These are phyloP conservation scores for Malassezia obtusa DNA, from an alignment of 1,284 basidiomycete species.

Conservation along the genomic window DNA sequence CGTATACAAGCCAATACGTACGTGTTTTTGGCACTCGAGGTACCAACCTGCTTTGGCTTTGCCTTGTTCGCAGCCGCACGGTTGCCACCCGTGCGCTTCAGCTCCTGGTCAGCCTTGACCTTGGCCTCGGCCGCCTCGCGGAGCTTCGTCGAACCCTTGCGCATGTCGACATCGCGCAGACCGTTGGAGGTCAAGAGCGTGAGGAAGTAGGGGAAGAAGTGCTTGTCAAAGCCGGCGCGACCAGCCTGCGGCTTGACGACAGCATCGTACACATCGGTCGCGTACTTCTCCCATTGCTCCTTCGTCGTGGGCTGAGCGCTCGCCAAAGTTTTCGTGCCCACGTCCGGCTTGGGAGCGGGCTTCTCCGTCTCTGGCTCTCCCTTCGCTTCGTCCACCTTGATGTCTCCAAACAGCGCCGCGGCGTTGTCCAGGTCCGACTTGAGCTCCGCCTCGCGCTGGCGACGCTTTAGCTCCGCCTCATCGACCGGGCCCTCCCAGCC, in stretches of 20 bases:
- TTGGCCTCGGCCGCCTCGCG: slow-evolving; percentile 41
- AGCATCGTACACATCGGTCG: slow-evolving; percentile 23
- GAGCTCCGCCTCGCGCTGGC: slow-evolving; percentile 38
- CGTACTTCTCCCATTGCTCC: slow-evolving; percentile 40
- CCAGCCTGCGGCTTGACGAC: slow-evolving; percentile 31
- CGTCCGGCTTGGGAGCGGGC: background rate
- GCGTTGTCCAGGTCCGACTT: slow-evolving; percentile 44
- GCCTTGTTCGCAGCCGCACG: background rate
- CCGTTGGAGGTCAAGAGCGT: slow-evolving; percentile 20
- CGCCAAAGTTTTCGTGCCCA: too few relatives aligned
- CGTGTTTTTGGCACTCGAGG: slow-evolving; percentile 37
- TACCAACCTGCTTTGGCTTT: slow-evolving; percentile 43
- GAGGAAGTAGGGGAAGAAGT: slow-evolving; percentile 35
- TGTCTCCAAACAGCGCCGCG: slow-evolving; percentile 34
- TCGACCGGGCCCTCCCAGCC: slow-evolving; percentile 7
- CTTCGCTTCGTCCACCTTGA: slow-evolving; percentile 21
- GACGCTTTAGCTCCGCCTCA: slow-evolving; percentile 25
- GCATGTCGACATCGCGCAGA: slow-evolving; percentile 40
- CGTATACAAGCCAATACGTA: slow-evolving; percentile 9
- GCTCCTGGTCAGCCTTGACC: slow-evolving; percentile 37
- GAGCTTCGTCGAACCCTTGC: slow-evolving; percentile 31
- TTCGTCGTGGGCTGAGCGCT: slow-evolving; percentile 30
- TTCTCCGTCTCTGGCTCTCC: background rate
- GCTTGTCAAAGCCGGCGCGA: slow-evolving; percentile 39
- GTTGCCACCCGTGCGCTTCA: slow-evolving; percentile 33